These are phyloP conservation scores for Trichoderma parareesei DNA, from an alignment of 495 filamentous ascomycete genomes.

Conservation along the genomic window DNA sequence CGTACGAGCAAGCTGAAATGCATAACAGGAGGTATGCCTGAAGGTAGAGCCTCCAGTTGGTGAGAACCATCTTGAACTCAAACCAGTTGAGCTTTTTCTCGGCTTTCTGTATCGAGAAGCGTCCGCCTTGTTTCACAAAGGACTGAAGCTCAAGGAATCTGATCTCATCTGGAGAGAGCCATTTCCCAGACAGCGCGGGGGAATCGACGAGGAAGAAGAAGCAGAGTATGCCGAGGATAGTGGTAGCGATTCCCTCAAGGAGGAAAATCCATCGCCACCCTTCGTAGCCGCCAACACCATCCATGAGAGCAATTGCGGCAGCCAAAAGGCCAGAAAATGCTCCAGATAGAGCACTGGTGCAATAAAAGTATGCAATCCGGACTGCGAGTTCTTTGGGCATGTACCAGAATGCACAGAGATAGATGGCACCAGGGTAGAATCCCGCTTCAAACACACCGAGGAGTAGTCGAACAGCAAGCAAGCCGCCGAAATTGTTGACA, in stretches of 20 bases:
- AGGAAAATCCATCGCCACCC: constrained; percentile 60
- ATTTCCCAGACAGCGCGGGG: constrained; percentile 28
- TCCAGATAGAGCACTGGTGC: constrained; percentile 62
- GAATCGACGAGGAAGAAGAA: constrained; percentile 64
- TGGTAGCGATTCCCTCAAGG: constrained; percentile 62
- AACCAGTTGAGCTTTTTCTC: constrained; percentile 8
- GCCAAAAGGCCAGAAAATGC: constrained; percentile 68
- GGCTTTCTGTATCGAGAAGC: background rate
- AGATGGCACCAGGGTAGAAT: constrained; percentile 57
- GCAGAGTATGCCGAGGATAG: constrained; percentile 49
- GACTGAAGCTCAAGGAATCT: constrained; percentile 12
- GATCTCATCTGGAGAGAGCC: constrained; percentile 13
- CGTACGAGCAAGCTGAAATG: constrained; percentile 3
- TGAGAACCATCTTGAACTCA: constrained; percentile 10
- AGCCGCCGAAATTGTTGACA: constrained; percentile 44
- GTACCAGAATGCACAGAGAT: constrained; percentile 65
- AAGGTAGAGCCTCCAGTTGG: constrained; percentile 14
- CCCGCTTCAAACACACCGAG: constrained; percentile 56
- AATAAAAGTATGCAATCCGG: constrained; percentile 65
- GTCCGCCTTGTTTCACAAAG: constrained; percentile 11
- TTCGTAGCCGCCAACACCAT: constrained; percentile 47
- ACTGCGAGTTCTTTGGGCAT: constrained; percentile 62
- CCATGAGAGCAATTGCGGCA: constrained; percentile 61
- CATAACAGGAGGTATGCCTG: constrained; percentile 11
- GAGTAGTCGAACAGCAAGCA: constrained; percentile 46